Base-by-base conservation (phyloP, 768 basidiomycete genomes). In the Mycena floridula region DNA sequence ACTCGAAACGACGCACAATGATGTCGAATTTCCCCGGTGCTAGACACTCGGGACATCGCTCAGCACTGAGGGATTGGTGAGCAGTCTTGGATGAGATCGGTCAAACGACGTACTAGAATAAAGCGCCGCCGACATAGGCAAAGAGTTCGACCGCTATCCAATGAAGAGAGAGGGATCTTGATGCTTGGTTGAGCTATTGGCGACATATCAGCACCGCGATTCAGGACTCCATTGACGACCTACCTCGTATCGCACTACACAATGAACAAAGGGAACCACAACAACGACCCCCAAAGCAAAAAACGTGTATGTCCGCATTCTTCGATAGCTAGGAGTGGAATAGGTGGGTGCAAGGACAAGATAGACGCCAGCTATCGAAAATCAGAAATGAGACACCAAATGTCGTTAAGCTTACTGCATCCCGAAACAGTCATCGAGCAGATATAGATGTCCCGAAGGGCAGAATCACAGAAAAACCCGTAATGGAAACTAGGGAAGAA, bases 401-500 rank as follows among this genome's bases (percentile, higher is more conserved):
- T 15, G 26, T 21, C 7, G 7, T 23, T 7, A 15, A 42, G 13
- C 43, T 24, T 25, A 49, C 47, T 41, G 8, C 25, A 28, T 12
- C 47, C 47, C 22, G 47, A 49, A 15, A 41, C 15, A 1, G 43
- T 35, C 47, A 49, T 49, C 3, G 41, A 30, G 16, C 37, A 24
- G 20, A 49, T 49, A 21, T 49, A 49, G 7, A 49, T 5, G 23
- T 44, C 44, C 1, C 47, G 25, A 11, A 49, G 47, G 3, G 8
- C 20, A 3, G 47, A 43, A 5, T 2, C 28, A 26, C 47, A 49
- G 22, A 44, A 49, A 25, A 50, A 50, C n/a, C 44, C 43, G 43
- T 46, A 46, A 41, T 50, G 45, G 28, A 50, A 46, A 32, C 35
- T 50, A 12, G 49, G 44, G 24, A 50, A 50, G 28, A 25, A 50